Percentiles rank a stretch among this genome's conserved stretches.
These are phyloP conservation scores for Piloderma croceum DNA, from an alignment of 768 basidiomycete genomes.

Conservation along the genomic window DNA sequence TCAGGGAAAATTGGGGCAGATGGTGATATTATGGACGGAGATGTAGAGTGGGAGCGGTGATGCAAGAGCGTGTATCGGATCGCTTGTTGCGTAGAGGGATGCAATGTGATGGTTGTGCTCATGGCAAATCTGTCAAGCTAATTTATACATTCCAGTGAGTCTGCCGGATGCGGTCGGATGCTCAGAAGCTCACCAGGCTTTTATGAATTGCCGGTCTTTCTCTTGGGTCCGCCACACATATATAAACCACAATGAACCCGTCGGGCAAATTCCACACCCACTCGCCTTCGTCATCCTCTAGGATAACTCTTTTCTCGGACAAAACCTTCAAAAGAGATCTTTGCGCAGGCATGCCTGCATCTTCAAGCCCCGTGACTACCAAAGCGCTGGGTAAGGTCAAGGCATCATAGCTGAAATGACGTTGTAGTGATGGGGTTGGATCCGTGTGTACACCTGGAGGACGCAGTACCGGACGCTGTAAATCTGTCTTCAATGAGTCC, in stretches of 20 bases:
- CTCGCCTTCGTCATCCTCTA: conserved; percentile 36
- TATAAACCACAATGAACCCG: conserved; percentile 66
- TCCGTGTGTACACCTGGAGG: conserved; percentile 33
- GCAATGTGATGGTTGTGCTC: conserved; percentile 56
- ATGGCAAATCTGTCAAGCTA: conserved; percentile 79
- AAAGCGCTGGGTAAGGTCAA: conserved; percentile 50
- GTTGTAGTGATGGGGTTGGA: conserved; percentile 21
- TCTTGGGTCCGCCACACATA: conserved; percentile 57
- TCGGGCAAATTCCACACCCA: conserved; percentile 56
- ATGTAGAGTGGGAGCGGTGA: conserved; percentile 20
- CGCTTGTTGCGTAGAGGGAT: conserved; percentile 35
- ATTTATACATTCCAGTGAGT: conserved; percentile 3
- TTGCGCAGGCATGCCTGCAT: conserved; percentile 50
- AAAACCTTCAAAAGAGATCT: conserved; percentile 51
- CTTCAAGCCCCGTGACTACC: conserved; percentile 68
- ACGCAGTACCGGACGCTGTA: too few species aligned
- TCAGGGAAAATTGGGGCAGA: conserved; percentile 14
- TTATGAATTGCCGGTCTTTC: conserved; percentile 66
- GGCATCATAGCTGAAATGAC: conserved; percentile 14
- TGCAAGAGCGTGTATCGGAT: conserved; percentile 24
- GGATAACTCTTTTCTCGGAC: conserved; percentile 42
- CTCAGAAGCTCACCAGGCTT: conserved; percentile 46
- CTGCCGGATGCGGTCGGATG: conserved; percentile 5
- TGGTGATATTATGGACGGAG: conserved; percentile 20
- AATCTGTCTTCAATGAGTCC: too few species aligned